Evolutionary conservation across 352 stramenopile genomes (phyloP), one percentile per base, ranked within the genome.

Genomic region (Globisporangium viniferum): DNA sequence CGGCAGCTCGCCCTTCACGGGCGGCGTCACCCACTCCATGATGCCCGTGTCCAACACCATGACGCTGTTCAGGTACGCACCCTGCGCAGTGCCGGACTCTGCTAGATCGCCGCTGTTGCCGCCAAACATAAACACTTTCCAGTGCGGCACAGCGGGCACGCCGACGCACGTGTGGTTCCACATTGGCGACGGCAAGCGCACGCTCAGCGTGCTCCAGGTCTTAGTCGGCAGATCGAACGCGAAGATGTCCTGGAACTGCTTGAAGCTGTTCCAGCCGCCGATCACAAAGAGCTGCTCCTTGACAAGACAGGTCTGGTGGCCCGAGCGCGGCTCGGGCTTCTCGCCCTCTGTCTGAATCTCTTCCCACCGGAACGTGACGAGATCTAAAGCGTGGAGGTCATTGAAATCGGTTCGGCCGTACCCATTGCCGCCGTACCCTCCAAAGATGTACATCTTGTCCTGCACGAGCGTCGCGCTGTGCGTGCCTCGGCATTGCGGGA

Each of bases 51-150:
- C 94, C 8, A 99, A 76, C 24, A 98, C 92, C 35, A 93, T 73
- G 15, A 98, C 86, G 39, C 90, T 94, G 66, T 97, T 98, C 36
- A 93, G 71, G 60, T 97, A 98, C 24, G 84, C 86, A 14, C 93
- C 94, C 77, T 96, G 92, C 0, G 90, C 89, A 1, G 91, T 93
- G 14, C 81, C 78, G 0, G 92, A 88, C 55, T 97, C 89, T 7
- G 86, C 81, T 3, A 99, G 73, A 71, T 99, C 93, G 12, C 97
- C 96, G 53, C 90, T 98, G 74, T 98, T 98, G 41, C 97, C 97
- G 59, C 97, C 97, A 77, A 99, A 99, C 62, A 99, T 84, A 69
- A 99, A 99, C 2, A 99, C 82, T 73, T 99, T 99, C 95, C 95
- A 99, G 76, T 98, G 76, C 3, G 97, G 97, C n/a, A 99, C 97